Evolutionary conservation across 345 rosid genomes (phyloP), one percentile per base, ranked within the genome.

Genomic region (Kernera saxatilis): DNA sequence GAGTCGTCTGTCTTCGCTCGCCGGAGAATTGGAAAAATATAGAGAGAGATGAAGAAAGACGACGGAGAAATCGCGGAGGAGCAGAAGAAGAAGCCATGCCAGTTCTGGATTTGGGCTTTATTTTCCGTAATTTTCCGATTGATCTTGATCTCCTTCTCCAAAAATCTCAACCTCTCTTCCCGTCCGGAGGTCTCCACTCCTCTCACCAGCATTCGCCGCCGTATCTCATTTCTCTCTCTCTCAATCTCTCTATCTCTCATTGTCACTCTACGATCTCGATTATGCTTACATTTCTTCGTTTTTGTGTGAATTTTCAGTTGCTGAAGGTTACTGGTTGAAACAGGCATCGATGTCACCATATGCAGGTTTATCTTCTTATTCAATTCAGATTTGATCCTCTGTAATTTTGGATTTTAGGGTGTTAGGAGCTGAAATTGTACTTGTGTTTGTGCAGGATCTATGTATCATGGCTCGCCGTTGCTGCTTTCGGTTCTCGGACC

Each of bases 291-390:
- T 6, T 41, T 32, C 10, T 6, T 6, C 52, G 22, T 69, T 54
- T 58, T 52, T 43, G 12, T 64, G 14, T 77, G 40, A 25, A n/a
- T 45, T 29, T 71, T 48, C 78, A 94, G 97, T 94, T 75, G 86
- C 99, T 32, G 99, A 94, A 77, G 97, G 97, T 53, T 94, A 91
- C 82, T 94, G 99, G 96, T 74, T 91, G 77, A 94, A 94, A 85
- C 96, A 89, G 53, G 85, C 85, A 27, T 84, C 88, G 11, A 87
- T 87, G 89, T 94, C 99, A 74, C 96, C 97, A 18, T 94, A 86
- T 52, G 86, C 97, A 68, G 99, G 97, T 91, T 56, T 29, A 3
- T 67, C 45, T 63, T 10, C 11, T 10, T n/a, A 5, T 53, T 60
- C 27, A 2, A 11, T 40, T 55, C 22, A 71, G 72, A 40, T 76